Conservation (phyloP, 371 early-diverging fungal genomes). For the Mortierella sp. region DNA sequence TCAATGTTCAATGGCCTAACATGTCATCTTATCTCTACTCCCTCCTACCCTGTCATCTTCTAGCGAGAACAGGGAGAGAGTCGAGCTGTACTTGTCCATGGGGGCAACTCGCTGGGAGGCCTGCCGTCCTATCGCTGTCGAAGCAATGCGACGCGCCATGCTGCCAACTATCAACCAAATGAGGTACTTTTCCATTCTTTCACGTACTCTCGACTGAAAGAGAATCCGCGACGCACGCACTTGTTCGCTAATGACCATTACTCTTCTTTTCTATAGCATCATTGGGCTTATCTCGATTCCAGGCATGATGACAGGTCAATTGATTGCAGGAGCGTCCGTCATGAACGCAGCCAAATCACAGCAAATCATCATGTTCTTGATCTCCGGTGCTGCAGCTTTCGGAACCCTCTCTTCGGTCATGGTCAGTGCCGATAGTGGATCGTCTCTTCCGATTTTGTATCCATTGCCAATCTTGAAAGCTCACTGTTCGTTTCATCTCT, state of each 20-base stretch:
- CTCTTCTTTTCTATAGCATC: conserved; percentile 54
- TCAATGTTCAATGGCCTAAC: too few species aligned
- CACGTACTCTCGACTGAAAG: not conserved
- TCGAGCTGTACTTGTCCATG: conserved; percentile 79
- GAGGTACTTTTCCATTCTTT: conserved; percentile 50
- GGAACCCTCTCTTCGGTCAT: conserved; percentile 72
- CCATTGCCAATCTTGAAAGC: not conserved
- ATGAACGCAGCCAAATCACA: conserved; percentile 82
- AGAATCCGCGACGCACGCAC: not conserved
- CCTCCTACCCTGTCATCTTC: not conserved
- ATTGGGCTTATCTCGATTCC: conserved; percentile 91
- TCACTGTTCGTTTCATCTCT: not conserved
- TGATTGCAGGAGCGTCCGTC: conserved; percentile 84
- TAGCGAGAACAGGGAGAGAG: conserved; percentile 73
- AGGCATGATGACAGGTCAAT: conserved; percentile 93
- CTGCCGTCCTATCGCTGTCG: conserved; percentile 73
- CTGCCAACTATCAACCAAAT: conserved; percentile 87
- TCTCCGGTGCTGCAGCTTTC: conserved; percentile 76
- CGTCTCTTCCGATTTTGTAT: not conserved
- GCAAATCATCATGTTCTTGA: conserved; percentile 86
- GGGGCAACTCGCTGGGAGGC: conserved; percentile 92
- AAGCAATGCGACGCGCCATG: conserved; percentile 80
- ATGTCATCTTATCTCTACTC: not conserved
- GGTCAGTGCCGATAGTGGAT: conserved; percentile 42
- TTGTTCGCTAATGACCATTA: not conserved